Evolutionary conservation across 352 stramenopile species (phyloP).

Genomic region (Hyaloperonospora arabidopsidis): DNA sequence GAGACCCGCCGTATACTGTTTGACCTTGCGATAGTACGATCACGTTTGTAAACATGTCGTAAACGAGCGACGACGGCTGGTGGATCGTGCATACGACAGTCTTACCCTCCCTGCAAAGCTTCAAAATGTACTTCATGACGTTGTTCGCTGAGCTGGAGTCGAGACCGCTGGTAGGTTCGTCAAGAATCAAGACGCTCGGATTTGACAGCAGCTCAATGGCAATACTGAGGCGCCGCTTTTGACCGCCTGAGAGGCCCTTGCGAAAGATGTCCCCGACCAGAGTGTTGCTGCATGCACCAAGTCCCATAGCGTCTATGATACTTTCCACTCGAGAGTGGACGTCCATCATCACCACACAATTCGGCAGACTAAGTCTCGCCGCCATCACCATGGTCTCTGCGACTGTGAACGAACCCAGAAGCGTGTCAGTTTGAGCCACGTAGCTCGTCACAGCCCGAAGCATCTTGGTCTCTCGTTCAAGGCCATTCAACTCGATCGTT

Average conservation of each 20-base stretch:
- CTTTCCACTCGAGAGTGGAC: slow-evolving; percentile 31
- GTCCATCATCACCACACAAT: slow-evolving; percentile 18
- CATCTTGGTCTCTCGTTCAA: slow-evolving; percentile 16
- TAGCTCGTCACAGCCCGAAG: slow-evolving; percentile 47
- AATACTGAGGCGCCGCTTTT: slow-evolving; percentile 71
- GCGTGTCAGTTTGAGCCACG: slow-evolving; percentile 54
- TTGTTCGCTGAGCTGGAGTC: slow-evolving; percentile 22
- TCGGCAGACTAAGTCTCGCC: slow-evolving; percentile 44
- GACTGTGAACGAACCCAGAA: slow-evolving; percentile 60
- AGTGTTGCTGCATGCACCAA: slow-evolving; percentile 35
- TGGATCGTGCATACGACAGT: slow-evolving; percentile 88
- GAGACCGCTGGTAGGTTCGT: slow-evolving; percentile 61
- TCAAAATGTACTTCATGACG: slow-evolving; percentile 21
- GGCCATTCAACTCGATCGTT: slow-evolving; percentile 44
- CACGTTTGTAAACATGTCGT: slow-evolving; percentile 32
- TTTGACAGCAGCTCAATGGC: slow-evolving; percentile 68
- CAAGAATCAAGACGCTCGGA: slow-evolving; percentile 71
- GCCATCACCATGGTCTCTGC: slow-evolving; percentile 58
- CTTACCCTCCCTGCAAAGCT: slow-evolving; percentile 12
- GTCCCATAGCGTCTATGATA: slow-evolving; percentile 51
- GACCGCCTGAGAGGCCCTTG: slow-evolving; percentile 69
- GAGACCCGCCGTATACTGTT: slow-evolving; percentile 70
- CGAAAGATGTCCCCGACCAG: slow-evolving; percentile 69
- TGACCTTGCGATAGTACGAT: slow-evolving; percentile 53
- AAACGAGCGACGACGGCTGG: slow-evolving; percentile 61